A percentile compares a stretch with the other conserved stretches of the same genome.
These are phyloP conservation scores for Phanerochaete sordida DNA, from an alignment of 768 basidiomycete species.

Conservation along the genomic window DNA sequence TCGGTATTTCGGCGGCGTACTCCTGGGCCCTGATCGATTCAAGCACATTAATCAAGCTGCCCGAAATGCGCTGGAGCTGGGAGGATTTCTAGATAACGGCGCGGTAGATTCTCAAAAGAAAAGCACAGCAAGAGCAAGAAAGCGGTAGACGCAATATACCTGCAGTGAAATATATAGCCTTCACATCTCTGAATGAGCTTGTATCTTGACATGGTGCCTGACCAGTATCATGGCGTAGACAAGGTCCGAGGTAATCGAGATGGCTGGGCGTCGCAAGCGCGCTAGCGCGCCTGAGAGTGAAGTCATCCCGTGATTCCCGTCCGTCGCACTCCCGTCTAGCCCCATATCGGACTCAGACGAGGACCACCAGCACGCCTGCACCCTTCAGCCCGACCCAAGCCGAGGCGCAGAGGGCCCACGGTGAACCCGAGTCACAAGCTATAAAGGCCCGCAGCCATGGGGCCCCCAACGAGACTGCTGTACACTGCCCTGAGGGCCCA, in stretches of 20 bases:
- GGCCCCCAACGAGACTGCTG: not conserved
- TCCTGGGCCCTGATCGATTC: constrained; percentile 84
- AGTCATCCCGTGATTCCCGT: not conserved
- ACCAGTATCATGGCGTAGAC: not conserved
- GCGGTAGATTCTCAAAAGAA: constrained; percentile 23
- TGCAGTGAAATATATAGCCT: no score
- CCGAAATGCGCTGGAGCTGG: constrained; percentile 82
- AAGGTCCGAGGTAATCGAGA: no score
- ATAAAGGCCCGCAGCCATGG: not conserved
- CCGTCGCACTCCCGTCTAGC: not conserved
- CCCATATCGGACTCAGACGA: not conserved
- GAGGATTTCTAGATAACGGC: constrained; percentile 72
- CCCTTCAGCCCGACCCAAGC: not conserved
- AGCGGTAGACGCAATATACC: not conserved
- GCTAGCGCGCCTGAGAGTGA: not conserved
- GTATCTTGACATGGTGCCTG: not conserved
- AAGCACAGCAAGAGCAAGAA: constrained; percentile 6
- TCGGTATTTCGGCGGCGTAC: constrained; percentile 90
- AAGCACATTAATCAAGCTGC: constrained; percentile 97
- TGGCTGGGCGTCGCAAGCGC: not conserved
- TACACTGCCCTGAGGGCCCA: not conserved
- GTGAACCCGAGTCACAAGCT: not conserved
- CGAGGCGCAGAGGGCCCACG: not conserved
- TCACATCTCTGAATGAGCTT: no score
- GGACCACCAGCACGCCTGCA: not conserved